A percentile compares a stretch with the other conserved stretches of the same genome.
These are phyloP conservation scores for Chalciporus pseudorubinellus DNA, from an alignment of 768 basidiomycete genomes.

Conservation along the genomic window DNA sequence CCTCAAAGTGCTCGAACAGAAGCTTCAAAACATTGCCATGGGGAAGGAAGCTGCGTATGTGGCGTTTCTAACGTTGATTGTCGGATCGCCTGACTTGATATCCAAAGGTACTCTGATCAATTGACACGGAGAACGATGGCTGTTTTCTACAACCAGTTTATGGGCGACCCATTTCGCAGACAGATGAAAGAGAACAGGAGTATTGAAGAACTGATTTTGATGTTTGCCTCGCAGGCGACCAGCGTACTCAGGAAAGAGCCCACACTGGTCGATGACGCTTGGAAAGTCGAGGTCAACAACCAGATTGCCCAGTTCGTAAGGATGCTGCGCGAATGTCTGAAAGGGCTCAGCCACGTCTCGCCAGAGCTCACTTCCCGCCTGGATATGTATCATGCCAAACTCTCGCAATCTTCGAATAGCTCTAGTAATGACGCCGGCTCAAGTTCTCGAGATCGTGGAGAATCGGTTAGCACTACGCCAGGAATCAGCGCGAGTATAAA, in stretches of 20 bases:
- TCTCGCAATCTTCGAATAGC: conserved; percentile 62
- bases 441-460: conserved; percentile 51
- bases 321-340: conserved; percentile 78
- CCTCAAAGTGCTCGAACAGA: conserved; percentile 85
- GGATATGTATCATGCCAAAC: conserved; percentile 80
- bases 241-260: conserved; percentile 88
- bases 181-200: conserved; percentile 96
- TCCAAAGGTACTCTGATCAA: conserved; percentile 79
- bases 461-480: conserved; percentile 42
- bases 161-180: conserved; percentile 77
- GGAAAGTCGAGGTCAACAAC: conserved; percentile 91
- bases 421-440: conserved; percentile 68
- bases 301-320: conserved; percentile 89
- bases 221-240: conserved; percentile 92
- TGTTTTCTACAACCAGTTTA: conserved; percentile 88
- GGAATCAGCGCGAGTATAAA: conserved; percentile 46
- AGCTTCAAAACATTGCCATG: conserved; percentile 89
- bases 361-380: conserved; percentile 79
- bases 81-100: conserved; percentile 3
- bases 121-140: conserved; percentile 87
- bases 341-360: conserved; percentile 70
- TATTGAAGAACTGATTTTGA: conserved; percentile 95
- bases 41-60: conserved; percentile 87
- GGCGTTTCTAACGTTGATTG: not conserved
- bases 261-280: conserved; percentile 75